These are phyloP conservation scores for Limonium bicolor DNA, from an alignment of 148 eudicot genomes.

Conservation along the genomic window DNA sequence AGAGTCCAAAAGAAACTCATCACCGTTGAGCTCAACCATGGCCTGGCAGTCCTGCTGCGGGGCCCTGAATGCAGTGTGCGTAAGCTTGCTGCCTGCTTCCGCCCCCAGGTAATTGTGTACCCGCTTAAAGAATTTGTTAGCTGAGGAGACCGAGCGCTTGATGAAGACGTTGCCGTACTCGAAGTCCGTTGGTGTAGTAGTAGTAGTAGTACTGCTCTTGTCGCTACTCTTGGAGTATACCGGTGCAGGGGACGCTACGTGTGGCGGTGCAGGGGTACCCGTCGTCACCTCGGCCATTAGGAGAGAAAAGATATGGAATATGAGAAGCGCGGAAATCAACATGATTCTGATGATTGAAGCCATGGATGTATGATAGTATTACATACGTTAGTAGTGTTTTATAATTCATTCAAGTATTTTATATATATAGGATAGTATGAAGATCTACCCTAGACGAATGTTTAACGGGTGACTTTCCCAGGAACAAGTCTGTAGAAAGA, in stretches of 20 bases:
- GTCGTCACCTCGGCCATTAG: constrained; percentile 9
- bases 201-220: constrained; percentile 14
- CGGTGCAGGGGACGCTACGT: constrained; percentile 24
- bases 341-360: too few relatives aligned
- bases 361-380: too few relatives aligned
- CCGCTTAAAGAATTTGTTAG: constrained; percentile 17
- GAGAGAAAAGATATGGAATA: background rate
- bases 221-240: constrained; percentile 23
- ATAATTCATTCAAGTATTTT: too few relatives aligned
- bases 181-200: constrained; percentile 23
- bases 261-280: constrained; percentile 25
- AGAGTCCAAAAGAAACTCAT: constrained; percentile 17
- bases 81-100: constrained; percentile 8
- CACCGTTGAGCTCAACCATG: constrained; percentile 31
- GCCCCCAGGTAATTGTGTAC: constrained; percentile 22
- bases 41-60: constrained; percentile 28
- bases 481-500: too few relatives aligned
- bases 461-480: too few relatives aligned
- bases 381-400: too few relatives aligned
- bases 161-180: constrained; percentile 35
- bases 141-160: constrained; percentile 22
- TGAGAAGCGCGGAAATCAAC: background rate
- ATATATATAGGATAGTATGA: too few relatives aligned
- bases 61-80: constrained; percentile 25
- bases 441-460: too few relatives aligned